phyloP scores from a whole-genome alignment of 768 basidiomycete species.

The Lactifluus subvellereus region DNA sequence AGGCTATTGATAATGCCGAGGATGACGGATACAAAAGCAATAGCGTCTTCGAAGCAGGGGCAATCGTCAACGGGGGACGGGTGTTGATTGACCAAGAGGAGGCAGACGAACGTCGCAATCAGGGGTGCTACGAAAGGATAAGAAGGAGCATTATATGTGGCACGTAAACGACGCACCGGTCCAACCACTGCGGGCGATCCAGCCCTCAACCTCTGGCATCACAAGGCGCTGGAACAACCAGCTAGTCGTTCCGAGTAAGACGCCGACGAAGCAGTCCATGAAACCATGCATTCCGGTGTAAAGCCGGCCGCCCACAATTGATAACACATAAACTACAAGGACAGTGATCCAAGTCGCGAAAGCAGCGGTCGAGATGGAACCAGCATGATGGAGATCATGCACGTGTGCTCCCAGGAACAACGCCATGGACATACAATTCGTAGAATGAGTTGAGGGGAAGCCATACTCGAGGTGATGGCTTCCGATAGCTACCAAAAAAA shows the following conservation, averaged over 20 bases:
- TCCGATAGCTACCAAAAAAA: slow-evolving; percentile 51
- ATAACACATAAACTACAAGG: slow-evolving; percentile 55
- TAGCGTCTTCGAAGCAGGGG: slow-evolving; percentile 97
- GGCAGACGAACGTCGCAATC: slow-evolving; percentile 52
- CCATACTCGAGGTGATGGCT: slow-evolving; percentile 87
- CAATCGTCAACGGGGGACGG: slow-evolving; percentile 96
- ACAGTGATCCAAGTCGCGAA: slow-evolving; percentile 39
- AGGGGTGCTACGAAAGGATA: slow-evolving; percentile 43
- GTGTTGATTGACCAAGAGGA: slow-evolving; percentile 79
- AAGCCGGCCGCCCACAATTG: slow-evolving; percentile 73
- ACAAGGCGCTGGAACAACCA: slow-evolving; percentile 45
- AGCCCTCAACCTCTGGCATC: slow-evolving; percentile 38
- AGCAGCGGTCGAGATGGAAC: slow-evolving; percentile 40
- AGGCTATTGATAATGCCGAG: slow-evolving; percentile 64
- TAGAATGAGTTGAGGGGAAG: slow-evolving; percentile 93
- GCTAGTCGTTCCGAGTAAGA: slow-evolving; percentile 56
- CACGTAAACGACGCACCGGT: slow-evolving; percentile 29
- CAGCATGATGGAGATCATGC: slow-evolving; percentile 42
- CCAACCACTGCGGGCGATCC: slow-evolving; percentile 37
- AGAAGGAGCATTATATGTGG: slow-evolving; percentile 1
- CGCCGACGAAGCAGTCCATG: slow-evolving; percentile 62
- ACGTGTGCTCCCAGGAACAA: slow-evolving; percentile 65
- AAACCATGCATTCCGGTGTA: slow-evolving; percentile 90
- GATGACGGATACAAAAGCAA: slow-evolving; percentile 83
- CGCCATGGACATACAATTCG: slow-evolving; percentile 85